These are phyloP conservation scores for Canavalia ensiformis DNA, from an alignment of 306 rosid genomes.

Conservation along the genomic window DNA sequence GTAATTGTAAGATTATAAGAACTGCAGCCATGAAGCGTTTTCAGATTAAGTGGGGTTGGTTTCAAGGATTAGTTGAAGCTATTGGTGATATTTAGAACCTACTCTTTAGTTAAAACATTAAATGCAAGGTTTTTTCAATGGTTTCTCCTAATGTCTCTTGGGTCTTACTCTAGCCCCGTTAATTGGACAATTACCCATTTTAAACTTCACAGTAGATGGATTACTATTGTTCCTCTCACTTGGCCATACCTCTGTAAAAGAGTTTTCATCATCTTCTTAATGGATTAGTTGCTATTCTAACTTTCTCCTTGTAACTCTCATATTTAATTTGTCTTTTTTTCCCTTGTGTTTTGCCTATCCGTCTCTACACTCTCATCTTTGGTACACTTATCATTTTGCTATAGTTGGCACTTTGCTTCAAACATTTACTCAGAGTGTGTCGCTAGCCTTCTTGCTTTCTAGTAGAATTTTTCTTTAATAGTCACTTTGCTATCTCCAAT, in stretches of 20 bases:
- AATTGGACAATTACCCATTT: not conserved
- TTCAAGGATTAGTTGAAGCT: not conserved
- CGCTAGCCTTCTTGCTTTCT: not conserved
- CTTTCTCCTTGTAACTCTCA: not conserved
- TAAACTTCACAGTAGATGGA: not conserved
- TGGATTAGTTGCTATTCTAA: not conserved
- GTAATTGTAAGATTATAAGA: conserved; percentile 14
- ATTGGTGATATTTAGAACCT: not conserved
- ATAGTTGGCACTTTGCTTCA: not conserved
- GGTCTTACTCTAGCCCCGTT: not conserved
- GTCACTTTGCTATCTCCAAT: not conserved
- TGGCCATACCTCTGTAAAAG: not conserved
- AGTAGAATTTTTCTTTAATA: not conserved
- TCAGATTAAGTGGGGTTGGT: not conserved
- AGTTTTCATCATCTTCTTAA: not conserved
- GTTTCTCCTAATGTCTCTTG: not conserved
- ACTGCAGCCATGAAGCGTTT: not conserved
- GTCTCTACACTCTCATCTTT: not conserved
- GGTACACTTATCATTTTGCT: not conserved
- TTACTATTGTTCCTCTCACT: not conserved
- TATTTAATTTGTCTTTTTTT: not conserved
- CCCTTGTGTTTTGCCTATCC: not conserved
- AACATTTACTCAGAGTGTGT: not conserved
- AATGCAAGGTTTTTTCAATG: not conserved
- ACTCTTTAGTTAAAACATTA: not conserved